Percentiles rank a stretch among this genome's conserved stretches.
Conservation (phyloP, 257 asterid species). For the Lantana camara region DNA sequence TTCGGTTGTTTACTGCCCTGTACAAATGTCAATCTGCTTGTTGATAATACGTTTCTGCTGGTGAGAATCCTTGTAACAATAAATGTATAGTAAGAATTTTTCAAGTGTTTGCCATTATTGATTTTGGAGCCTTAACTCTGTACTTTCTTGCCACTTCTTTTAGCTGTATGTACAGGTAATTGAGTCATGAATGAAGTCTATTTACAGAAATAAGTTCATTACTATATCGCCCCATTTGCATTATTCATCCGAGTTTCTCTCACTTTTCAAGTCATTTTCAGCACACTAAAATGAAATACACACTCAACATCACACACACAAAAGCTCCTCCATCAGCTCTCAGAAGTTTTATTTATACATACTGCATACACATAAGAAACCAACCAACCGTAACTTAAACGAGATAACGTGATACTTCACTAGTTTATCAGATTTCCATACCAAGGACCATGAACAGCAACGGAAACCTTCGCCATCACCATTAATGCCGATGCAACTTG, state of each 20-base stretch:
- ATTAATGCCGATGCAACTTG: constrained; percentile 44
- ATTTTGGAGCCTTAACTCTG: neutral
- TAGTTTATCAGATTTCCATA: constrained; percentile 36
- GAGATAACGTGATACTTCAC: neutral
- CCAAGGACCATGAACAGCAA: constrained; percentile 64
- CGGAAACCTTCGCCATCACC: constrained; percentile 47
- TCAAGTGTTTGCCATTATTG: constrained; percentile 4
- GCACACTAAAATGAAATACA: neutral
- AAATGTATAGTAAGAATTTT: neutral
- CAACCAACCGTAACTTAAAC: constrained; percentile 4
- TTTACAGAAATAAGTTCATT: too few species aligned
- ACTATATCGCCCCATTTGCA: too few species aligned
- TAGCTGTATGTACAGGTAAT: too few species aligned
- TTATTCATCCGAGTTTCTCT: too few species aligned
- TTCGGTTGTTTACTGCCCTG: neutral
- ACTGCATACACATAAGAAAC: too few species aligned
- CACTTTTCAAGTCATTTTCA: too few species aligned
- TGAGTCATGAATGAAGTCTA: too few species aligned
- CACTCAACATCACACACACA: neutral
- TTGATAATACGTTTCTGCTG: too few species aligned
- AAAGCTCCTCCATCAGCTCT: neutral
- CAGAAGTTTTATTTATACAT: neutral
- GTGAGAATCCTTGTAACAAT: neutral
- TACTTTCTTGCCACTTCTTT: neutral
- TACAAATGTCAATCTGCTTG: neutral